Conservation (phyloP, 2,329 filamentous ascomycete species). For the Colletotrichum sp. region DNA sequence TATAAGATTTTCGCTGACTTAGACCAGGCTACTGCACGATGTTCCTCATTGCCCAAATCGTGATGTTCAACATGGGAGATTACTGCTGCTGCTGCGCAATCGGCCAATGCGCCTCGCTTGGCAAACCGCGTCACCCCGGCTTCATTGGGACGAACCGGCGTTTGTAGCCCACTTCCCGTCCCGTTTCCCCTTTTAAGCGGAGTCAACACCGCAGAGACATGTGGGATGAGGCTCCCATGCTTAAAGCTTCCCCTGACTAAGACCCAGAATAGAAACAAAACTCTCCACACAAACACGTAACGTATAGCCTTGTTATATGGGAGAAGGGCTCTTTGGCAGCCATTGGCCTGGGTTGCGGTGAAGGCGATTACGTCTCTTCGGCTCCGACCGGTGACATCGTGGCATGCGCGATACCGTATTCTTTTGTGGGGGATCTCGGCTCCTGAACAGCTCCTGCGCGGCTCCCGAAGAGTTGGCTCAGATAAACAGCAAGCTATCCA, state of each 20-base stretch:
- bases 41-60: background rate
- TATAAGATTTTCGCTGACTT: background rate
- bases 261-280: background rate
- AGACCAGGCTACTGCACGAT: background rate
- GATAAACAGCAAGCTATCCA: background rate
- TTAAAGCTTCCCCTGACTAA: background rate
- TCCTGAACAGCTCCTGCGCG: background rate
- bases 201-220: background rate
- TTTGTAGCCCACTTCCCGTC: constrained; percentile 3
- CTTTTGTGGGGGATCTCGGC: background rate
- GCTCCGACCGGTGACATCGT: background rate
- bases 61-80: background rate
- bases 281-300: background rate
- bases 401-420: background rate
- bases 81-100: background rate
- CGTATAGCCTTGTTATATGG: background rate
- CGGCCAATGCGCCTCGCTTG: constrained; percentile 3
- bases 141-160: background rate
- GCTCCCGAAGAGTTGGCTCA: background rate
- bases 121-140: background rate
- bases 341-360: background rate
- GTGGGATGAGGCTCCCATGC: background rate
- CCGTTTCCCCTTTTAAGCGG: background rate
- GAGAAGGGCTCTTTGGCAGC: background rate
- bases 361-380: background rate